Evolutionary conservation across 148 eudicot species (phyloP).

Genomic region (Rhododendron ferrugineum): DNA sequence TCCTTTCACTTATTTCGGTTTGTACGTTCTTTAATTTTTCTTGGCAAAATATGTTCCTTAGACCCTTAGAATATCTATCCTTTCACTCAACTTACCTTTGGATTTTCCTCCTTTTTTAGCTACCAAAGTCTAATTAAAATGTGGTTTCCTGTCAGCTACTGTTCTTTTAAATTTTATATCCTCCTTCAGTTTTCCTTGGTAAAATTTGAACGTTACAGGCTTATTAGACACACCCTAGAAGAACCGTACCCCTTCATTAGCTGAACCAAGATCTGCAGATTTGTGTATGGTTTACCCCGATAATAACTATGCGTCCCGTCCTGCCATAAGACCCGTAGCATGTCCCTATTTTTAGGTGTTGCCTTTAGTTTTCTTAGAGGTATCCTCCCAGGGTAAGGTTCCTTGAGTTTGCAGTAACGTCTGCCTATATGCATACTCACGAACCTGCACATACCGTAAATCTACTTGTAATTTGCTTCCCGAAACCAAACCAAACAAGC

Average conservation of each 20-base stretch:
- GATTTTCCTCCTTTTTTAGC: neutral
- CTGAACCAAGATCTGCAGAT: constrained; percentile 7
- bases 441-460: neutral
- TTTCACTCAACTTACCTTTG: neutral
- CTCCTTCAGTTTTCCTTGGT: neutral
- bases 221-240: neutral
- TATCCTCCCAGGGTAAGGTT: neutral
- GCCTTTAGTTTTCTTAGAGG: neutral
- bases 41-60: neutral
- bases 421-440: neutral
- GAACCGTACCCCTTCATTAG: neutral
- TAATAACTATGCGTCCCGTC: neutral
- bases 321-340: neutral
- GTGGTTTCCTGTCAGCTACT: neutral
- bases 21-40: neutral
- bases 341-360: neutral
- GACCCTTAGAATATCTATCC: neutral
- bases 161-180: neutral
- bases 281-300: neutral
- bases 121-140: neutral
- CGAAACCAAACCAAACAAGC: neutral
- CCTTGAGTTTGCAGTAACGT: neutral
- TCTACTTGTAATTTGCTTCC: neutral
- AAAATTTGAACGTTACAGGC: neutral
- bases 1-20: neutral